Evolutionary conservation across 2,329 filamentous ascomycete genomes (phyloP), one percentile per base, ranked within the genome.

Genomic region (Colletotrichum liriopes): DNA sequence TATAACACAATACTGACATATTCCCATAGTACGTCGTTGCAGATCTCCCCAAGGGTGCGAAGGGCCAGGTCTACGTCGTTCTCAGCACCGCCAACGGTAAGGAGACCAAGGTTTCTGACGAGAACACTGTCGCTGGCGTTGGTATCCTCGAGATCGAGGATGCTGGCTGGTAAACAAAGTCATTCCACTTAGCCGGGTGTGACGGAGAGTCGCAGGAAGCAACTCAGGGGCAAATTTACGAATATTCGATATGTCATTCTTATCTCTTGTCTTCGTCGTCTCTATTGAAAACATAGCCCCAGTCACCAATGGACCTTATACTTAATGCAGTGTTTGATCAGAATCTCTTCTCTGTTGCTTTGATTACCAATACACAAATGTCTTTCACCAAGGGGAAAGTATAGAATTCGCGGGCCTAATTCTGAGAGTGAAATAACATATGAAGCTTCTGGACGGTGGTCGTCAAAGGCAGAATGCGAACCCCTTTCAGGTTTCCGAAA

Each of bases 51-150:
- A 16, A 75, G n/a, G 79, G 77, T 9, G 78, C 78, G 35, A 75
- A 75, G n/a, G 83, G 83, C 20, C 83, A 84, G 79, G 81, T 81
- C 14, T 84, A 84, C 58, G 78, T 81, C n/a, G 80, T 84, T 26
- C 78, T 84, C 11, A 80, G 77, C 56, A 79, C 80, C 37, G 81
- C 81, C 62, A 79, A 82, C 63, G 81, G 81, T 14, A 66, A 75
- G 20, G 66, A 60, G 3, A 66, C 54, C 23, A 76, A 73, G 60
- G 80, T 81, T 14, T 74, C 75, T 29, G 81, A 84, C 59, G 81
- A 80, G 62, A 84, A 82, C 58, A 80, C 81, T 55, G 79, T 82
- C 54, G 81, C 81, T 45, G 81, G 82, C 5, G 81, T 82, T 55
- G 82, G 78, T 5, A 77, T 84, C 61, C 67, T 84, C 60, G 82